phyloP scores from a whole-genome alignment of 106 monocot species.

The Gastrodia elata region DNA sequence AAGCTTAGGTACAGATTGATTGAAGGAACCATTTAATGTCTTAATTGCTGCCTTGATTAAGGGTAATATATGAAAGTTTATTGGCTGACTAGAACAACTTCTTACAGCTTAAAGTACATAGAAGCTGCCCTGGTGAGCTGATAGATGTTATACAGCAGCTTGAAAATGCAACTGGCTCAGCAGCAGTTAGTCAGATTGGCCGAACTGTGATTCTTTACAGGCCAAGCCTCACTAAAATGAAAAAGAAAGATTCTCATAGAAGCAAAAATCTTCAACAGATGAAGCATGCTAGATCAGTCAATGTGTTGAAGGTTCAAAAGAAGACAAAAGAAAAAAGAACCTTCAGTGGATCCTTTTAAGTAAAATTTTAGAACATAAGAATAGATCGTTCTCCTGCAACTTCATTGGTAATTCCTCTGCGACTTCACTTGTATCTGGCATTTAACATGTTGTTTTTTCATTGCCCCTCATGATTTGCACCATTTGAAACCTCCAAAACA shows the following conservation, averaged over 20 bases:
- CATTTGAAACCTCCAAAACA: background rate
- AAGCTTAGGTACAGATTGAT: background rate
- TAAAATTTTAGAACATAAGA: background rate
- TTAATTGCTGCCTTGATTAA: background rate
- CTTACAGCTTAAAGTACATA: constrained; percentile 76
- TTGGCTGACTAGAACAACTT: background rate
- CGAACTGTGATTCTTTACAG: constrained; percentile 83
- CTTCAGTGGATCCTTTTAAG: background rate
- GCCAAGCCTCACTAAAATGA: constrained; percentile 80
- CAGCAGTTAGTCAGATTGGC: constrained; percentile 71
- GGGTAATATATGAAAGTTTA: background rate
- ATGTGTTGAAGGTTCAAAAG: background rate
- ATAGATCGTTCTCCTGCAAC: background rate
- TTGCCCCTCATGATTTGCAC: background rate
- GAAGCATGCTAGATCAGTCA: constrained; percentile 6
- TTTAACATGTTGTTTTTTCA: background rate
- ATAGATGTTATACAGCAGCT: constrained; percentile 51
- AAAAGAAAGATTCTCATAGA: constrained; percentile 32
- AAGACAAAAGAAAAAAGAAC: constrained; percentile 9
- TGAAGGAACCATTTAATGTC: background rate
- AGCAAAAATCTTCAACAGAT: constrained; percentile 18
- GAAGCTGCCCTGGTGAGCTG: constrained; percentile 76
- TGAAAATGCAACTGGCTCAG: constrained; percentile 75
- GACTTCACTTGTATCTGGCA: background rate
- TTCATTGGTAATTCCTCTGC: background rate